Evolutionary conservation across 257 asterid species (phyloP), one percentile per base, ranked within the genome.

Genomic region (Voacanga thouarsii): DNA sequence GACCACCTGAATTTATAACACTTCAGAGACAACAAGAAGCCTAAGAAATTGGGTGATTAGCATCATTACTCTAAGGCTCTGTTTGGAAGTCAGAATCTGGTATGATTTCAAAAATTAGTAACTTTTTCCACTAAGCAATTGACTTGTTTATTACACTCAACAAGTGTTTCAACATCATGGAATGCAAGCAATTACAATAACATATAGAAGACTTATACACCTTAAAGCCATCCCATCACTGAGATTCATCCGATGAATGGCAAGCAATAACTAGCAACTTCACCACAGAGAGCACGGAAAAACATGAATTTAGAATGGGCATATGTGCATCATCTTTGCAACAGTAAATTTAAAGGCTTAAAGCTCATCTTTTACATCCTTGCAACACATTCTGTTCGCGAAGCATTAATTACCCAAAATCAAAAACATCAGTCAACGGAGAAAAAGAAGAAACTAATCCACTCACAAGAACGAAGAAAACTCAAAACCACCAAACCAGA

Each of bases 381-480:
- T 49, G 24, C 39, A 33, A 59, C 30, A 49, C 51, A 53, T 49
- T 37, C n/a, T 10, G 7, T 23, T 18, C 66, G 39, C 24, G 21
- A 50, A 72, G 23, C 15, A 72, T 72, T 49, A 51, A 71, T 37
- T 33, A 18, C 57, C 72, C 50, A 61, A 68, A n/a, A 61, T n/a
- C 23, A 51, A 28, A 24, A 50, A n/a, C 26, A 53, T 44, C 50
- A 24, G 9, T 44, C 72, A 66, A 66, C 12, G 2, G 14, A 10
- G 28, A 37, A 33, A 2, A 23, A 0, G 1, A 55, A 49, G 28
- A 56, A 44, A 18, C 81, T 39, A 55, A 50, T 41, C 28, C 73
- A 78, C 24, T 43, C 59, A 24, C 77, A 18, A 66, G 74, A 81
- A 80, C 28, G 81, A 72, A 78, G 72, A 71, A 39, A 28, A 69